Conservation (phyloP, 192 early-diverging fungal species). For the Podila horticola region DNA sequence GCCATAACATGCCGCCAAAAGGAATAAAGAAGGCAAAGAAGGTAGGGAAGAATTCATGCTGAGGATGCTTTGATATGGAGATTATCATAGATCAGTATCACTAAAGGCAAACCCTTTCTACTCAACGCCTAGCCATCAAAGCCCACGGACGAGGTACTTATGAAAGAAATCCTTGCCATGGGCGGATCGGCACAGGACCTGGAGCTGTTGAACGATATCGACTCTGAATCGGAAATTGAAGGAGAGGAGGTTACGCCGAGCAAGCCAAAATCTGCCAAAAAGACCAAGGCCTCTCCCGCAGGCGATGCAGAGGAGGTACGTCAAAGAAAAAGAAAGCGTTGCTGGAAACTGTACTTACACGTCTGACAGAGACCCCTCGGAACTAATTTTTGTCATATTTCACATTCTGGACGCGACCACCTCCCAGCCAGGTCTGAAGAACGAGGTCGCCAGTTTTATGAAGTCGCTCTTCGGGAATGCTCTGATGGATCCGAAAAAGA, state of each 20-base stretch:
- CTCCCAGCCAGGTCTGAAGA: conserved; percentile 32
- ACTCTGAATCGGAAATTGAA: conserved; percentile 39
- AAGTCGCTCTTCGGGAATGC: conserved; percentile 43
- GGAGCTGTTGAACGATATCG: conserved; percentile 33
- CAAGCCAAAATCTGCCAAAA: not conserved
- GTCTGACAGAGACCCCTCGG: too few species aligned
- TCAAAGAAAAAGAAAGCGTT: not conserved
- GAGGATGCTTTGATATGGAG: too few species aligned
- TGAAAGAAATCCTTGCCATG: conserved; percentile 50
- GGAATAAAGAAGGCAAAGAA: too few species aligned
- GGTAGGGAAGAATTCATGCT: too few species aligned
- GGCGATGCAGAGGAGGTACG: not conserved
- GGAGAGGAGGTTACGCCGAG: not conserved
- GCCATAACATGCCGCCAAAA: too few species aligned
- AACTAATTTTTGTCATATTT: too few species aligned
- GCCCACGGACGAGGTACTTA: conserved; percentile 9
- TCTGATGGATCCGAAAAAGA: conserved; percentile 17
- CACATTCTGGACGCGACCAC: too few species aligned
- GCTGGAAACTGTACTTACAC: not conserved
- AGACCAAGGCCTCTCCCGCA: not conserved
- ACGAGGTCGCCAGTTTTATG: conserved; percentile 44
- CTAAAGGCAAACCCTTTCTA: too few species aligned
- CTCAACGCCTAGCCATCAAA: not conserved
- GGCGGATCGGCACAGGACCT: conserved; percentile 39
- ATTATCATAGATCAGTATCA: too few species aligned